These are phyloP conservation scores for Tetrapisispora phaffii DNA, from an alignment of 805 yeast genomes.

Conservation along the genomic window DNA sequence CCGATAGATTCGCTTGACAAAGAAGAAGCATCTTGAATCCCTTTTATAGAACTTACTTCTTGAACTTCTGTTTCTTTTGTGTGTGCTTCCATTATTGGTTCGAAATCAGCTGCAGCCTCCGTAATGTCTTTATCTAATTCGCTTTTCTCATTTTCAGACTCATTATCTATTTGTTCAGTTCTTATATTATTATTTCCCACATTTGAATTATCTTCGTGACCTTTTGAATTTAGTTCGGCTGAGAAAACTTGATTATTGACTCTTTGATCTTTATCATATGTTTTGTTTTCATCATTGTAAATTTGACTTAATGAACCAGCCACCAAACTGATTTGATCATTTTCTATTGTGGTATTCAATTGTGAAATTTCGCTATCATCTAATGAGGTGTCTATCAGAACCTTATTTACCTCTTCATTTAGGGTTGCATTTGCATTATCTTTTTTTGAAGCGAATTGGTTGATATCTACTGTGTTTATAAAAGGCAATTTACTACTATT, in stretches of 20 bases:
- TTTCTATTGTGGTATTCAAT: neutral
- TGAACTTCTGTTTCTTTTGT: no score
- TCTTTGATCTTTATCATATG: neutral
- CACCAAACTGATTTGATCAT: slow-evolving; percentile 1
- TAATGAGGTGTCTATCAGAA: neutral
- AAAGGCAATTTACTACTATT: neutral
- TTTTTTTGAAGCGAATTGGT: neutral
- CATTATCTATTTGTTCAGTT: no score
- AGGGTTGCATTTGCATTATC: neutral
- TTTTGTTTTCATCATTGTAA: neutral
- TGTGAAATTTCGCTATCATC: neutral
- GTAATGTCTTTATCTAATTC: no score
- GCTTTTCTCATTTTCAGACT: no score
- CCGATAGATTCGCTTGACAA: no score
- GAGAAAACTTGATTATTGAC: neutral
- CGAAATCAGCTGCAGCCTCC: no score
- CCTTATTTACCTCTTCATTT: neutral
- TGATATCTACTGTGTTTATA: neutral
- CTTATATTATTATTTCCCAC: neutral
- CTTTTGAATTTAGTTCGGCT: neutral
- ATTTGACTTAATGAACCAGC: neutral
- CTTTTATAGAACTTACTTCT: no score
- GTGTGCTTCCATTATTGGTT: no score
- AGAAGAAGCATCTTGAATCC: no score
- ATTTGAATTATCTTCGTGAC: neutral